Evolutionary conservation across 306 rosid genomes (phyloP), one percentile per base, ranked within the genome.

Genomic region (Cucumis melo): DNA sequence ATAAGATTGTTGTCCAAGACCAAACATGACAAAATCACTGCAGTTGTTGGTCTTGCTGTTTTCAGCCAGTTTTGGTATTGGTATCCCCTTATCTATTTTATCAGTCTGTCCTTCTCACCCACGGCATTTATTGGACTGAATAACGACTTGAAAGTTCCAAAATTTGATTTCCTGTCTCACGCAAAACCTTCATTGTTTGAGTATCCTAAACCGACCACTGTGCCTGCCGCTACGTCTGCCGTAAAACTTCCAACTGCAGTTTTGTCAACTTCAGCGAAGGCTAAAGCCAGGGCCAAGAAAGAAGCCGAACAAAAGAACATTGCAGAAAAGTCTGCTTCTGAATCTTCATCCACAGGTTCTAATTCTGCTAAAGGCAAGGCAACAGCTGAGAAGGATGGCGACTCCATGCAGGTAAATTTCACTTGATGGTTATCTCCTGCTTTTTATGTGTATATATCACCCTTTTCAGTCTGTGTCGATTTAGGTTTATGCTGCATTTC

Each of bases 61-160:
- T 94, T 94, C 86, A 94, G 96, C 86, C 98, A 94, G 83, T 94
- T 90, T 88, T 94, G 98, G 98, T 94, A 94, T 80, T 94, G 98
- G 98, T 90, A 94, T 86, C 98, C 98, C 71, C 98, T 94, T 27
- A 91, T 94, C 81, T 94, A 94, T 80, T 94, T 94, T 80, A 65
- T 91, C 74, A 94, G 98, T 78, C 80, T 94, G 85, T 61, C 98
- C 0, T 91, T 94, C 88, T 94, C 97, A 16, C 98, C 98, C 60
- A 94, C 98, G 0, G 97, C 98, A 48, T 82, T 94, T 54, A 89
- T 94, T 36, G 98, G 98, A 74, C 85, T 94, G 82, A 94, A 94
- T 81, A 84, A 84, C 64, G 98, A 94, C 84, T 86, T 94, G 82
- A 94, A 91, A 81, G 96, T 88, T 63, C 98, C 98, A 0, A 91